Evolutionary conservation across 2,329 filamentous ascomycete genomes (phyloP), one percentile per base, ranked within the genome.

Genomic region (Verticillium longisporum): DNA sequence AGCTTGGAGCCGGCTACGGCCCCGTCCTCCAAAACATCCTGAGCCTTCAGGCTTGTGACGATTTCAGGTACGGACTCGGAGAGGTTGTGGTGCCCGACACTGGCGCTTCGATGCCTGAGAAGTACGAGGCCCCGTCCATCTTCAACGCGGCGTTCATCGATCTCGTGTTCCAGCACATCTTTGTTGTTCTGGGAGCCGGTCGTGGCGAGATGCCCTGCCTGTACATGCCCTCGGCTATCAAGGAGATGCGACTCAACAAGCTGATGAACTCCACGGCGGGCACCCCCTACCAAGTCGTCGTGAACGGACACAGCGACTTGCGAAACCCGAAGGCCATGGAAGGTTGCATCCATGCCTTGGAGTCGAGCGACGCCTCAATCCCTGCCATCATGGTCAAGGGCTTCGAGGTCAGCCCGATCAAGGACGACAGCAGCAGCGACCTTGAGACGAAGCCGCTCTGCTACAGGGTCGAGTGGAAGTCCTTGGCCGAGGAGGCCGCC

Each of bases 101-200:
- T 0, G 69, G 70, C 1, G 64, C 70, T 1, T 64, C 70, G 1
- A 83, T 83, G 81, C 80, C 79, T 0, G 71, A 75, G 62, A 65
- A 69, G 1, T 72, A 76, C 56, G 78, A 84, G 64, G 72, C 75
- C 3, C 63, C 72, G 0, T 75, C 78, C 21, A 73, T 78, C 57
- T 67, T 82, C 6, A 79, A 81, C 36, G 77, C 82, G 0, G 71
- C 77, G 1, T 74, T 80, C 57, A 66, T 83, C 3, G 81, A 84
- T 62, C 67, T 74, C 7, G 68, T 80, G 59, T 69, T 80, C 15
- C 78, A 80, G 61, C 68, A 76, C 6, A 68, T 71, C 0, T 74
- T 77, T 31, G 67, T 74, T 1, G 74, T 75, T 5, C 68, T 78
- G 2, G 75, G 75, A 2, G 74, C 73, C 6, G 73, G 73, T 0